These are phyloP conservation scores for Parastagonospora avenae DNA, from an alignment of 2,329 filamentous ascomycete species.

Conservation along the genomic window DNA sequence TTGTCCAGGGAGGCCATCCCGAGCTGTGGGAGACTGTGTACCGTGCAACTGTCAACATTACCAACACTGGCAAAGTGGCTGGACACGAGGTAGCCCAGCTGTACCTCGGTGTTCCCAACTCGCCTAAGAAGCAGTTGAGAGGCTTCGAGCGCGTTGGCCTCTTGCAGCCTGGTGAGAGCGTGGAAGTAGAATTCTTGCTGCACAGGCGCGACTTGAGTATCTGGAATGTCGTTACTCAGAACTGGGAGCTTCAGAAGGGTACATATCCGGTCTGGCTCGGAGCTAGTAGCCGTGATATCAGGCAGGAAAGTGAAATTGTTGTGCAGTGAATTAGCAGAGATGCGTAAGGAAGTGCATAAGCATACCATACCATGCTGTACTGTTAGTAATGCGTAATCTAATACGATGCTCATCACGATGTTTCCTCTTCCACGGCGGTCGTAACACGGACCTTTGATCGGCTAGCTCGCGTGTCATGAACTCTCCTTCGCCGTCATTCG, in stretches of 20 bases:
- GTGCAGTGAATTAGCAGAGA: conserved; percentile 1
- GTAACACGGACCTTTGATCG: too few species aligned
- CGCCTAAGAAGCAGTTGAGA: conserved; percentile 68
- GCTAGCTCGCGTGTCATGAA: too few species aligned
- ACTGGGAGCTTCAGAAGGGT: conserved; percentile 67
- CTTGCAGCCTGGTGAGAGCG: conserved; percentile 69
- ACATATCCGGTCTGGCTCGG: conserved; percentile 40
- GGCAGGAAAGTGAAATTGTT: conserved; percentile 21
- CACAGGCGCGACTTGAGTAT: conserved; percentile 81
- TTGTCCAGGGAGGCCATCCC: conserved; percentile 43
- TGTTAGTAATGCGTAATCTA: too few species aligned
- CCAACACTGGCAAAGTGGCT: conserved; percentile 67
- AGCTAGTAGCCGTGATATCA: conserved; percentile 44
- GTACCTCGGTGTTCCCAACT: conserved; percentile 67
- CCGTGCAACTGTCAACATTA: conserved; percentile 67
- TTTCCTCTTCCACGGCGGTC: too few species aligned
- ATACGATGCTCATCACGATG: too few species aligned
- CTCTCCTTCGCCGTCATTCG: too few species aligned
- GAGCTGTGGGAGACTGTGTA: conserved; percentile 70
- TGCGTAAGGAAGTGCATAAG: background rate
- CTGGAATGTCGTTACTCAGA: conserved; percentile 76
- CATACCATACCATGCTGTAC: background rate
- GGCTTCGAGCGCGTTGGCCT: conserved; percentile 74
- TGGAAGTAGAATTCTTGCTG: conserved; percentile 68
- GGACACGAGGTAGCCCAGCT: conserved; percentile 77